These are phyloP conservation scores for Myriosclerotinia duriaeana DNA, from an alignment of 2,329 filamentous ascomycete species.

Conservation along the genomic window DNA sequence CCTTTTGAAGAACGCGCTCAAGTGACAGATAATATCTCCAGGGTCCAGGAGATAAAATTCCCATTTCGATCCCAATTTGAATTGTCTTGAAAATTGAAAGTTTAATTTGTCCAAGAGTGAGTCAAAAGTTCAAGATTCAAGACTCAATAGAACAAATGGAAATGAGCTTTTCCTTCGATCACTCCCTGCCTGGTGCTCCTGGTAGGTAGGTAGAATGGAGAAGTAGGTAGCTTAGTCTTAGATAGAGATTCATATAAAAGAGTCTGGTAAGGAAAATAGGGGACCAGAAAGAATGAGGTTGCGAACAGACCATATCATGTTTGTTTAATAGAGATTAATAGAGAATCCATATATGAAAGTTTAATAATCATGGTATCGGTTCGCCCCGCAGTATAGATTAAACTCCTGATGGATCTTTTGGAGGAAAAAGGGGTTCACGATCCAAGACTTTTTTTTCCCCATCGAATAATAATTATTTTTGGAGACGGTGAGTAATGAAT, in stretches of 20 bases:
- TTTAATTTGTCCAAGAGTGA: background rate
- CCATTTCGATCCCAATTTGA: background rate
- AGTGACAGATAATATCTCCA: background rate
- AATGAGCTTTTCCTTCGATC: background rate
- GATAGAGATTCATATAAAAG: too few relatives aligned
- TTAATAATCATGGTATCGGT: too few relatives aligned
- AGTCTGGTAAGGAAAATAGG: constrained; percentile 6
- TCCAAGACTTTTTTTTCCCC: too few relatives aligned
- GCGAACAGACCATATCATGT: constrained; percentile 20
- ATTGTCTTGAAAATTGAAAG: constrained; percentile 1
- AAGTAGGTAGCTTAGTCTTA: too few relatives aligned
- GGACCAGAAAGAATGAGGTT: constrained; percentile 8
- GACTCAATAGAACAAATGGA: background rate
- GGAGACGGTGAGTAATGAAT: too few relatives aligned
- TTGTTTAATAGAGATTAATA: too few relatives aligned
- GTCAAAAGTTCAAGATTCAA: too few relatives aligned
- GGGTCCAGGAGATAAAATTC: too few relatives aligned
- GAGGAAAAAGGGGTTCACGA: constrained; percentile 12
- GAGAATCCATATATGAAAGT: too few relatives aligned
- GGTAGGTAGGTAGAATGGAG: too few relatives aligned
- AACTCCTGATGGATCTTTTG: constrained; percentile 15
- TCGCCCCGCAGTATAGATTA: constrained; percentile 17
- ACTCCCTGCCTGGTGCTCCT: too few relatives aligned
- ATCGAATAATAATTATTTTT: constrained; percentile 9
- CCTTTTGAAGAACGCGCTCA: background rate